Conservation (phyloP, 768 basidiomycete genomes). For the Leccinellum albellum region DNA sequence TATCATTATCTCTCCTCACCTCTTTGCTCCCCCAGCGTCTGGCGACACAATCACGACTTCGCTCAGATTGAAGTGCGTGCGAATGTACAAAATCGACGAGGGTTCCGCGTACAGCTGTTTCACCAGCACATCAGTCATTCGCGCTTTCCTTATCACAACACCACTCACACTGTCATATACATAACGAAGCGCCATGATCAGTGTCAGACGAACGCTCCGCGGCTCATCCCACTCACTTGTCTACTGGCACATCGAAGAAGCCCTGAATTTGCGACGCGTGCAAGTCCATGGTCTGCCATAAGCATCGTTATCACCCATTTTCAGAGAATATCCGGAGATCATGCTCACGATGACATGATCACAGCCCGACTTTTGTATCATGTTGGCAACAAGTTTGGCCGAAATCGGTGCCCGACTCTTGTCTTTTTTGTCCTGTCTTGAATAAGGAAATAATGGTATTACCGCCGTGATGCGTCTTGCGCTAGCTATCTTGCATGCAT, state of each 20-base stretch:
- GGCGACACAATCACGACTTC: slow-evolving; percentile 95
- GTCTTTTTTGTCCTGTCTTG: slow-evolving; percentile 98
- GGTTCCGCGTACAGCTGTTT: slow-evolving; percentile 90
- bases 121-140: slow-evolving; percentile 18
- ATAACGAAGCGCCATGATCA: slow-evolving; percentile 11
- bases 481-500: slow-evolving; percentile 99
- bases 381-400: slow-evolving; percentile 97
- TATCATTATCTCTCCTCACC: slow-evolving; percentile 44
- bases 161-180: slow-evolving; percentile 46
- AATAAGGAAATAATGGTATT: slow-evolving; percentile 94
- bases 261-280: slow-evolving; percentile 99
- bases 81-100: slow-evolving; percentile 91
- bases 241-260: slow-evolving; percentile 99
- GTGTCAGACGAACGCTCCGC: slow-evolving; percentile 1
- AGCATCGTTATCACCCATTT: not conserved
- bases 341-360: slow-evolving; percentile 92
- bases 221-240: slow-evolving; percentile 71
- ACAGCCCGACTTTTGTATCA: slow-evolving; percentile 88
- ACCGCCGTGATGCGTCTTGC: slow-evolving; percentile 98
- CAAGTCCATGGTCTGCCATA: slow-evolving; percentile 87
- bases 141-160: not conserved
- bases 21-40: slow-evolving; percentile 97
- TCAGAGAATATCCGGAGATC: not conserved
- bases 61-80: slow-evolving; percentile 79
- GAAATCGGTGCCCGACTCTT: slow-evolving; percentile 97